phyloP scores from a whole-genome alignment of 352 stramenopile genomes.

The Globisporangium paddicum region DNA sequence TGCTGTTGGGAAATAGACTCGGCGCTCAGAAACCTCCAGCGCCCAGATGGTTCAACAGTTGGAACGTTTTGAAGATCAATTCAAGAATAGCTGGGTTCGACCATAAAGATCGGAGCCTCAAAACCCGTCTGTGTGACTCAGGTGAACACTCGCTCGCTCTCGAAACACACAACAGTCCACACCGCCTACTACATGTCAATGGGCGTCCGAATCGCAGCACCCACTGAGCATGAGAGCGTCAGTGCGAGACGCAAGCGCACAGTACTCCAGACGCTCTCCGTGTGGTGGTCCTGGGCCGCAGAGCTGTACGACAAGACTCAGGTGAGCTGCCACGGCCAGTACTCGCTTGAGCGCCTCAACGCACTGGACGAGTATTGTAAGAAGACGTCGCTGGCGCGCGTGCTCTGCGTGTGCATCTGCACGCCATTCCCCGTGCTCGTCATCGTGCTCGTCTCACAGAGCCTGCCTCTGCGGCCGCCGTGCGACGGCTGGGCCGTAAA shows the following conservation, averaged over 20 bases:
- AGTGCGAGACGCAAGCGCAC: background rate
- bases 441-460: constrained; percentile 20
- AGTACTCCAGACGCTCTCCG: background rate
- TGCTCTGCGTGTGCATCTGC: constrained; percentile 7
- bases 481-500: constrained; percentile 6
- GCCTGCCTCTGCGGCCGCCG: constrained; percentile 18
- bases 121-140: too few species aligned
- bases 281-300: background rate
- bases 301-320: constrained; percentile 8
- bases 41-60: too few species aligned
- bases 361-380: constrained; percentile 27
- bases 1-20: too few species aligned
- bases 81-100: too few species aligned
- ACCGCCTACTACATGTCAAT: too few species aligned
- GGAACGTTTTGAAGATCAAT: too few species aligned
- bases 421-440: constrained; percentile 19
- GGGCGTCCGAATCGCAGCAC: too few species aligned
- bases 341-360: constrained; percentile 34
- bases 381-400: background rate
- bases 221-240: background rate
- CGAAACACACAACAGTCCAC: too few species aligned
- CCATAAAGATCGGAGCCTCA: too few species aligned
- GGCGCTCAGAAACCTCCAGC: too few species aligned
- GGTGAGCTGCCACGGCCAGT: constrained; percentile 26
- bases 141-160: too few species aligned